These are phyloP conservation scores for Thielaviopsis euricoi DNA, from an alignment of 2,329 filamentous ascomycete genomes.

Conservation along the genomic window DNA sequence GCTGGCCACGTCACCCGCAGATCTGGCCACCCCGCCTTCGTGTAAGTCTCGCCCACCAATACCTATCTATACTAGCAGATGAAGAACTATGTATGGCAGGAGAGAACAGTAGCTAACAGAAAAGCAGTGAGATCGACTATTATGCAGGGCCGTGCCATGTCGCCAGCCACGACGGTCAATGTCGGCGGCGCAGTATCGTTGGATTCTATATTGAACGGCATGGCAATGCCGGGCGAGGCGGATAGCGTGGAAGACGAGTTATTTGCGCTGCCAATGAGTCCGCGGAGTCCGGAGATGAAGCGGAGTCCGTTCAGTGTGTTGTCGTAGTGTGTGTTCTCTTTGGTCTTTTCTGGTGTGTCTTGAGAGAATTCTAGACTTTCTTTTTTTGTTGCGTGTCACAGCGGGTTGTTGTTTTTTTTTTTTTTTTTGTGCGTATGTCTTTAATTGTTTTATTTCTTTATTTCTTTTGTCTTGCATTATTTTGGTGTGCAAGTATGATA, in stretches of 20 bases:
- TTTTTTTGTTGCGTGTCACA: neutral
- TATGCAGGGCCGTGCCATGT: slow-evolving; percentile 11
- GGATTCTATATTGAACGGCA: slow-evolving; percentile 7
- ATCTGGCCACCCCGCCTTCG: slow-evolving; percentile 9
- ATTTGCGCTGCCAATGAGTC: slow-evolving; percentile 76
- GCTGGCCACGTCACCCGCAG: slow-evolving; percentile 10
- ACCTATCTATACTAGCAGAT: neutral
- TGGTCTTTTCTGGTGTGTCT: neutral
- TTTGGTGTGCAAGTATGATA: neutral
- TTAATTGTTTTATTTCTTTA: neutral
- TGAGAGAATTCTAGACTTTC: neutral
- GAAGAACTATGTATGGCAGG: too few species aligned
- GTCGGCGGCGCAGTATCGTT: slow-evolving; percentile 6
- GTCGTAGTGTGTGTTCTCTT: slow-evolving; percentile 12
- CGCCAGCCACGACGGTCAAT: slow-evolving; percentile 3
- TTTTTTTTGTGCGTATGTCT: neutral
- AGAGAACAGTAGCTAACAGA: neutral
- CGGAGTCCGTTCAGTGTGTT: slow-evolving; percentile 61
- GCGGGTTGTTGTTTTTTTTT: neutral
- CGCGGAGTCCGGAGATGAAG: slow-evolving; percentile 70
- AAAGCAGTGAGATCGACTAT: slow-evolving; percentile 10
- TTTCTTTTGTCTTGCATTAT: neutral
- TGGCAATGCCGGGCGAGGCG: neutral
- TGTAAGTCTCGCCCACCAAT: slow-evolving; percentile 5
- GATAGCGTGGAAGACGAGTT: slow-evolving; percentile 52